A percentile compares a stretch with the other conserved stretches of the same genome.
Conservation (phyloP, 2,329 filamentous ascomycete species). For the Ophiostoma perfectum region DNA sequence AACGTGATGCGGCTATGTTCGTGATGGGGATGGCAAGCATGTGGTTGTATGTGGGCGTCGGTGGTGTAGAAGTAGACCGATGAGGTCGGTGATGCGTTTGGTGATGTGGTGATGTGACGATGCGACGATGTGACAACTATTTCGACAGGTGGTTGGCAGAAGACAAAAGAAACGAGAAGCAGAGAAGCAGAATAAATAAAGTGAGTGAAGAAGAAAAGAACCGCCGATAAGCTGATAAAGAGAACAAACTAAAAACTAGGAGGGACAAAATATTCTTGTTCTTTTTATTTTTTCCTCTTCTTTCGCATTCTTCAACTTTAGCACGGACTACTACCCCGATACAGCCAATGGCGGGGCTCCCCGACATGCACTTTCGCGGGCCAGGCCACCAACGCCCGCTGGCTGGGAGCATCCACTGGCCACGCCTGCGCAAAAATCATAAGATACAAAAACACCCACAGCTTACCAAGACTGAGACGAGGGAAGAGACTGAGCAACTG, state of each 20-base stretch:
- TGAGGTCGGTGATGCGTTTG: neutral
- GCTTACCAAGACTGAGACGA: neutral
- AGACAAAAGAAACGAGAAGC: too few species aligned
- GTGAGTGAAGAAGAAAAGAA: constrained; percentile 4
- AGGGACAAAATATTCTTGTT: neutral
- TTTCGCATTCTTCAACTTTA: neutral
- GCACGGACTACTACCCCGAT: constrained; percentile 5
- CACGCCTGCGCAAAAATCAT: neutral
- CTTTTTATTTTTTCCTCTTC: neutral
- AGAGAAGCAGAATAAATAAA: neutral
- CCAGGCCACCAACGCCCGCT: constrained; percentile 8
- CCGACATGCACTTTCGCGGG: constrained; percentile 2
- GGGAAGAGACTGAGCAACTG: neutral
- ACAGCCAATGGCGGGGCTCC: constrained; percentile 13
- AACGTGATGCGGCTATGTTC: constrained; percentile 30
- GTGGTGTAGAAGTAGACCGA: neutral
- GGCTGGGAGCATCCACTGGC: neutral
- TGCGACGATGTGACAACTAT: neutral
- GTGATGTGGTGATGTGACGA: neutral
- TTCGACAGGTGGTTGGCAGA: neutral
- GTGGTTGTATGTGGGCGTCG: constrained; percentile 29
- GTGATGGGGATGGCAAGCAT: constrained; percentile 34
- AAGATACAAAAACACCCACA: neutral
- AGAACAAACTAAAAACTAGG: neutral
- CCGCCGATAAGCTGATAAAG: constrained; percentile 11